Evolutionary conservation across 805 yeast genomes (phyloP), one percentile per base, ranked within the genome.

Genomic region (Kuraishia capsulata): DNA sequence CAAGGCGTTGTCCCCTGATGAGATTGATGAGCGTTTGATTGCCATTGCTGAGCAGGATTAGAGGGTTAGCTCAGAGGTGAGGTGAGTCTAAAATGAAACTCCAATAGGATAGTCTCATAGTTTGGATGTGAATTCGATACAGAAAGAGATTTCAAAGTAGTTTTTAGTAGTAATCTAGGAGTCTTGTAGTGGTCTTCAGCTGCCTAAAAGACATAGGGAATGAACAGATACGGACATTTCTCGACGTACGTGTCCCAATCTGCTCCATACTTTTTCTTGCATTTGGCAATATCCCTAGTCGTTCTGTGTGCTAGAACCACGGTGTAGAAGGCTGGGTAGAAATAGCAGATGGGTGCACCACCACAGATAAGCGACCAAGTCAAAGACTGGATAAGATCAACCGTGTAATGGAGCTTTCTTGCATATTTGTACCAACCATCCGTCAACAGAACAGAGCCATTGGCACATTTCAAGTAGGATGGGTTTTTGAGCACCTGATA

Each of bases 391-490:
- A 73, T 66, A 72, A 79, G 87, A 60, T 92, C 98, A 18, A 95
- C 96, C 28, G 97, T 88, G 70, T 92, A 92, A 64, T 89, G 94
- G 45, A 81, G 78, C 64, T 92, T 92, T 66, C 97, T 81, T 13
- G 97, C 97, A 51, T 81, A 86, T 45, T 71, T 79, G 65, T 80
- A 82, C 96, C 97, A 90, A 31, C 98, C 98, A 54, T 88, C 96
- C 38, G 89, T 79, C 49, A 92, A 71, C 56, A 92, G 71, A 26
- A 76, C 65, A 11, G 95, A 80, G 18, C 98, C 98, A 51, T 80
- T 80, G 50, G 77, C 77, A 58, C 97, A 88, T 46, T 71, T 71
- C 61, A 92, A 81, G 63, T 83, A 90, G 44, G 72, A 74, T 33
- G 98, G 98, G 61, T 92, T 71, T 48, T 78, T 74, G 51, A 92